Evolutionary conservation across 768 basidiomycete genomes (phyloP).

Genomic region (Hortiboletus campestris): DNA sequence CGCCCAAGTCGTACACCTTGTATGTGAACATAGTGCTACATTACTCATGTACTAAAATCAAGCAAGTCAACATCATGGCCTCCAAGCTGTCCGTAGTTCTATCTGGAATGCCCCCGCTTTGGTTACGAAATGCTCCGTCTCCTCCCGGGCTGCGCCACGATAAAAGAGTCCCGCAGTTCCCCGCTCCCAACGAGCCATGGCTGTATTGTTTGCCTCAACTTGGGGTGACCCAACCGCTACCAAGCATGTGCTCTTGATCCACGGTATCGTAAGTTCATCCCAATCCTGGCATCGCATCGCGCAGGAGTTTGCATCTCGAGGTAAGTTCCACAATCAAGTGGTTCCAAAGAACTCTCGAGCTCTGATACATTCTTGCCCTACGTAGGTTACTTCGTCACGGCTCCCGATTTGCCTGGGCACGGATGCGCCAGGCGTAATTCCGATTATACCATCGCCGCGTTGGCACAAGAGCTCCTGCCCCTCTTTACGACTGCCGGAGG

Average conservation of each 20-base stretch:
- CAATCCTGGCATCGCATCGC: slow-evolving; percentile 17
- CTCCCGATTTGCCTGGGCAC: slow-evolving; percentile 27
- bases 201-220: neutral
- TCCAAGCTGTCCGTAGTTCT: neutral
- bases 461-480: slow-evolving; percentile 13
- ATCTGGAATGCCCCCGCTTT: neutral
- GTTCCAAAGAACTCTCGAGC: neutral
- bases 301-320: slow-evolving; percentile 14
- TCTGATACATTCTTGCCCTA: neutral
- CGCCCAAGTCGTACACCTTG: slow-evolving; percentile 11
- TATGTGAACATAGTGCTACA: slow-evolving; percentile 23
- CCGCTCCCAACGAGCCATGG: neutral
- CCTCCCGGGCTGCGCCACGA: too few species aligned
- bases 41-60: slow-evolving; percentile 28
- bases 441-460: slow-evolving; percentile 11
- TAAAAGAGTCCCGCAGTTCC: too few species aligned
- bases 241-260: slow-evolving; percentile 9
- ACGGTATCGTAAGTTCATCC: slow-evolving; percentile 17
- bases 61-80: neutral
- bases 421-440: slow-evolving; percentile 5
- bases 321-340: neutral
- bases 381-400: slow-evolving; percentile 25
- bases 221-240: too few species aligned
- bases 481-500: neutral
- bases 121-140: too few species aligned